Base-by-base conservation (phyloP, 495 filamentous ascomycete species). In the Tuber aestivum region DNA sequence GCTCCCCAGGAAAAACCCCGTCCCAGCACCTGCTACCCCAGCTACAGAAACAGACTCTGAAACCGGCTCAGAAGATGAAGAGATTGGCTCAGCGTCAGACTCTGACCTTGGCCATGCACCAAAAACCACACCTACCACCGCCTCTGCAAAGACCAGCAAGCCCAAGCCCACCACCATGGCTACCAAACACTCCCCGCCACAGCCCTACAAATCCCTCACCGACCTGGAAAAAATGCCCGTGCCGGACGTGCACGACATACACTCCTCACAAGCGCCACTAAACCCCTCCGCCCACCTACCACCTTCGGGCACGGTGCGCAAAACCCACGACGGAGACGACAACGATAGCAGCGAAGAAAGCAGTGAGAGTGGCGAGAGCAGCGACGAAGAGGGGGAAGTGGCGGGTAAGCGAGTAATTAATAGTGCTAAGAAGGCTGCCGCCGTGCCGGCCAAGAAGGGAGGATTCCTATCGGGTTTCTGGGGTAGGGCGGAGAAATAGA, bases 161-260 rank as follows among this genome's bases (percentile, higher is more conserved):
- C 10, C 50, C 7, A 61, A 45, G 50, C 18, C 12, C 69, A 68
- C 48, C 65, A 44, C 48, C 65, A 44, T n/a, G 32, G 23, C 50
- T 27, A 6, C 18, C 45, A 23, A 42, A 68, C 70, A 27, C 35
- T 8, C 61, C 69, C 68, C 41, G 23, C 44, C 42, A 44, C 35
- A 56, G 12, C 3, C 69, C 48, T 79, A 79, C 35, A 79, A 79
- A 68, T 75, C 72, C 42, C 73, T 79, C 38, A 72, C 44, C 5
- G 78, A 75, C 14, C 78, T 79, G 72, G 78, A 79, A 50, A 41
- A 70, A 44, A 77, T 45, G n/a, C 78, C 78, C 9, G 78, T 79
- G 20, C 78, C 78, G 3, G 78, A 79, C 9, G 78, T 79, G 6
- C 69, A 71, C 18, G 78, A 79, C 23, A 69, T 79, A 10, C 78